Conservation (phyloP, 1,139 yeast species). For the Blastobotrys illinoisensis region DNA sequence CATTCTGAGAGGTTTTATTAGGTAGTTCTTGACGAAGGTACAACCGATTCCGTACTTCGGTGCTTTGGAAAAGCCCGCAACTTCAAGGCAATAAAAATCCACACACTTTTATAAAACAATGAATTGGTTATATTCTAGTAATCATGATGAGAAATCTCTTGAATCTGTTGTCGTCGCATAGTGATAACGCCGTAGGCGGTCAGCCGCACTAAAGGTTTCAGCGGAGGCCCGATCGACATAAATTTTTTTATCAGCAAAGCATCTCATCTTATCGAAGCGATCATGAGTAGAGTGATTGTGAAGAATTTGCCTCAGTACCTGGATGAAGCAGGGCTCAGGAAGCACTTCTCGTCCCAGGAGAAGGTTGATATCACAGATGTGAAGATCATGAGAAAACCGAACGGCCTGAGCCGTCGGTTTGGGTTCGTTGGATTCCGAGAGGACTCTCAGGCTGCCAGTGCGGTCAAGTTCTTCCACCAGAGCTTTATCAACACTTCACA, state of each 20-base stretch:
- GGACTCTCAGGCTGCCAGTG: slow-evolving; percentile 66
- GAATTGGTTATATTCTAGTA: too few relatives aligned
- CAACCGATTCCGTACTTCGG: too few relatives aligned
- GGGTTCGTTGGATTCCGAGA: slow-evolving; percentile 86
- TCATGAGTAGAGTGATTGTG: slow-evolving; percentile 86
- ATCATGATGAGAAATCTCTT: too few relatives aligned
- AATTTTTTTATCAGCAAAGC: not conserved
- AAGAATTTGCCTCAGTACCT: slow-evolving; percentile 82
- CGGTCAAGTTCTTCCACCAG: slow-evolving; percentile 68
- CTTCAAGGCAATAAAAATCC: too few relatives aligned
- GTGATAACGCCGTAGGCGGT: too few relatives aligned
- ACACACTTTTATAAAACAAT: too few relatives aligned
- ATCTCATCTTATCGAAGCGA: not conserved
- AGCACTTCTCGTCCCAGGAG: slow-evolving; percentile 55
- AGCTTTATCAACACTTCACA: slow-evolving; percentile 80
- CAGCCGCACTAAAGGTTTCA: not conserved
- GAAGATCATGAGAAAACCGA: slow-evolving; percentile 68
- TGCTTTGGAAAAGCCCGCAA: too few relatives aligned
- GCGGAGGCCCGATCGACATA: slow-evolving; percentile 2
- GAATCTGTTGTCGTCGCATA: too few relatives aligned
- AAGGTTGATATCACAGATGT: slow-evolving; percentile 71
- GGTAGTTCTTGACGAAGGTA: too few relatives aligned
- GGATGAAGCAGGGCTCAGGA: slow-evolving; percentile 67
- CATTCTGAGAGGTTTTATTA: too few relatives aligned
- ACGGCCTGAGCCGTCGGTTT: slow-evolving; percentile 87